Evolutionary conservation across 495 filamentous ascomycete species (phyloP), one percentile per base, ranked within the genome.

Genomic region (Podospora australis): DNA sequence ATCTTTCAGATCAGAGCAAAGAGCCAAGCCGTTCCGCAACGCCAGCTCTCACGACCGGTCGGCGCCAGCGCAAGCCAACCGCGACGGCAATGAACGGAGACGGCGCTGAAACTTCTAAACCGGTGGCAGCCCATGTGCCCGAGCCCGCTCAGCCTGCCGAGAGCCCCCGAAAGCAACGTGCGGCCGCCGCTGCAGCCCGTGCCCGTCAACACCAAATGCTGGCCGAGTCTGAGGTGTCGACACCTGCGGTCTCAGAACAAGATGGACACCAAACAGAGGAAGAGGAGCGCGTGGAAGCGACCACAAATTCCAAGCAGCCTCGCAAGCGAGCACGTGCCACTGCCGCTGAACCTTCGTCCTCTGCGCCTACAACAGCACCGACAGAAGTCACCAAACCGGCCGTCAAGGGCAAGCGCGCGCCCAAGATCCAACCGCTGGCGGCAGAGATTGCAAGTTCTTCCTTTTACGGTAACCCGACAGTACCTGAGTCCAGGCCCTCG

Each of bases 1-100:
- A 63, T 7, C 42, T 71, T 28, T 66, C 60, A 13, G 68, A 70
- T 34, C 67, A 69, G 48, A 68, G 65, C 49, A 67, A 69, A 29
- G 60, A 63, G 10, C 50, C 59, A 46, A 73, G 70, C 48, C 64
- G 70, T 36, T 52, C 63, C 14, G 61, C 57, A 2, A 74, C 66
- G 16, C 72, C 72, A 2, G 9, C 23, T 19, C 17, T 38, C 2
- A 17, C 50, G 6, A 16, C 38, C 2, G 51, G 36, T 4, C 62
- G 66, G n/a, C 63, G 70, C 11, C 62, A 59, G 19, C 65, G 71
- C 44, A 62, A 53, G 21, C n/a, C n/a, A n/a, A 30, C 52, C 9
- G 36, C 28, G 13, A 34, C 36, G 5, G 20, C 50, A 20, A 55
- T 46, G 20, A 60, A 64, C 19, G 48, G 40, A 21, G 40, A 43